These are phyloP conservation scores for Aspergillus quadricinctus DNA, from an alignment of 2,329 filamentous ascomycete species.

Conservation along the genomic window DNA sequence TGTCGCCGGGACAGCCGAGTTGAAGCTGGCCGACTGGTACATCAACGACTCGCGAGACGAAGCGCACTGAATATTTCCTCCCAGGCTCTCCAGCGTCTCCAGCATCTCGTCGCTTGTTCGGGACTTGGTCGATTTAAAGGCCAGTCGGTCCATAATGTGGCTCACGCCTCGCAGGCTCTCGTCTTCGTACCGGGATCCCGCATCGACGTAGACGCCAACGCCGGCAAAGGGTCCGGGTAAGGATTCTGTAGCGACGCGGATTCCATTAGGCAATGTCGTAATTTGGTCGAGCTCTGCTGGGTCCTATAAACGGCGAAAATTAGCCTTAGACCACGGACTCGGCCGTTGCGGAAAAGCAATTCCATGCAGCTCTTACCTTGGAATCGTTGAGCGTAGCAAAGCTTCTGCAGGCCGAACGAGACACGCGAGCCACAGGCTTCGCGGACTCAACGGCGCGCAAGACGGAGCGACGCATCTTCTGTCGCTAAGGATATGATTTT, in stretches of 20 bases:
- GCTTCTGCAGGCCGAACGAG: slow-evolving; percentile 32
- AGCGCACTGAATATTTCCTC: slow-evolving; percentile 95
- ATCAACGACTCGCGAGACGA: slow-evolving; percentile 94
- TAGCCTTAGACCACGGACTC: not conserved
- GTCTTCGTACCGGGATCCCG: slow-evolving; percentile 90
- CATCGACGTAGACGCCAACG: slow-evolving; percentile 92
- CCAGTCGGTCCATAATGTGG: slow-evolving; percentile 91
- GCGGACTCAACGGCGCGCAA: slow-evolving; percentile 37
- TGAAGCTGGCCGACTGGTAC: slow-evolving; percentile 99
- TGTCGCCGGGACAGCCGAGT: slow-evolving; percentile 78
- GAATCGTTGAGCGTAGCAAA: slow-evolving; percentile 33
- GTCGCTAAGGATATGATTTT: not conserved
- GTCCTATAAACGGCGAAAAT: slow-evolving; percentile 51
- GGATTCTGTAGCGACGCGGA: slow-evolving; percentile 91
- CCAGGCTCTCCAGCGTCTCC: slow-evolving; percentile 79
- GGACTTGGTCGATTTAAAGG: slow-evolving; percentile 80
- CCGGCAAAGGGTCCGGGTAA: slow-evolving; percentile 92
- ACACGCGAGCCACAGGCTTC: slow-evolving; percentile 31
- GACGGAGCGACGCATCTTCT: slow-evolving; percentile 38
- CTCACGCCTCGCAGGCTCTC: slow-evolving; percentile 79
- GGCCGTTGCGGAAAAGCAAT: not conserved
- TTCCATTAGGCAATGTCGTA: slow-evolving; percentile 83
- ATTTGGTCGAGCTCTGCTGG: slow-evolving; percentile 82
- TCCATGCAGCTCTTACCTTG: slow-evolving; percentile 27
- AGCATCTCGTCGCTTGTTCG: slow-evolving; percentile 79